Evolutionary conservation across 805 yeast species (phyloP), one percentile per base, ranked within the genome.

Genomic region (Ogataea salicorniae): DNA sequence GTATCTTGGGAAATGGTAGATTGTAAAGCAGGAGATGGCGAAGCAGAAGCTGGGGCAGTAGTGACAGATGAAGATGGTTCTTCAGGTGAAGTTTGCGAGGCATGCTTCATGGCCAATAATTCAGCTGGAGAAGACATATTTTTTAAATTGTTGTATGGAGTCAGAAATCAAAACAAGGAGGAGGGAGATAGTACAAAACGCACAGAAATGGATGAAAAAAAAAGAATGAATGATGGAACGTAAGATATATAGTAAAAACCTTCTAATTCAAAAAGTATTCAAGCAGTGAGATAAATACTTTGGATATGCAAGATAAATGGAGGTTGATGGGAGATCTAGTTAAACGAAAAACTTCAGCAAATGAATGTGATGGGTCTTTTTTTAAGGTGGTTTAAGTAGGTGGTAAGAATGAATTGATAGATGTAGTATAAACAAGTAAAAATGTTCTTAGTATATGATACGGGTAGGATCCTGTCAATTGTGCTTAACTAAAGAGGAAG

Each of bases 81-180:
- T 6, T 49, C 48, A 17, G 53, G 48, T 11, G 46, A 49, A 31
- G 50, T 54, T 41, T 57, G 56, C 34, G 67, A 56, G 34, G 67
- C 65, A 44, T 69, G 74, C 50, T 65, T 62, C 47, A 59, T 55
- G 15, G 73, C 72, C 31, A 70, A 59, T 22, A 68, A 50, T 56
- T 69, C 73, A 37, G 74, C 74, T 26, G 74, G 73, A 51, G 71
- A 51, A 29, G 72, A 59, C 72, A 67, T 68, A 1, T 36, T 37
- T 15, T 31, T 6, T 14, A 17, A 20, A n/a, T 29, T 18, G 17
- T 26, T 26, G 29, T 44, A n/a, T 9, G 37, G 16, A 14, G 36
- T 15, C n/a, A 31, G 35, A 18, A 13, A 17, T n/a, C 26, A 47
- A 29, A 41, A 41, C 23, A 18, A 36, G 48, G n/a, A 33, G 29